Percentiles rank a stretch among this genome's conserved stretches.
Conservation (phyloP, 805 yeast genomes). For the Yamadazyma phyllophila region DNA sequence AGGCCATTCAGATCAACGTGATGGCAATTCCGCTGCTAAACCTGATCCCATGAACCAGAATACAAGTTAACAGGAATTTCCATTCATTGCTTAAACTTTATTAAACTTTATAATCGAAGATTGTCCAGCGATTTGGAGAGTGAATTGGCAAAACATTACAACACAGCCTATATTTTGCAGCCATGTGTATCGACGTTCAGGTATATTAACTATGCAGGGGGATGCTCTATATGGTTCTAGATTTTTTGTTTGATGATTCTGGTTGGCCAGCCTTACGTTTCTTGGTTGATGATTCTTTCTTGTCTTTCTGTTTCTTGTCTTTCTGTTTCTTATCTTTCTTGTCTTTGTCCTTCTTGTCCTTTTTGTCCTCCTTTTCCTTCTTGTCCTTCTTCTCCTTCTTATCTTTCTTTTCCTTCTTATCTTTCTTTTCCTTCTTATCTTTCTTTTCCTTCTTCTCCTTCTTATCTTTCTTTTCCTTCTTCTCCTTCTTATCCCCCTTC, state of each 20-base stretch:
- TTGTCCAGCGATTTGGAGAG: too few species aligned
- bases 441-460: conserved; percentile 19
- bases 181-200: background rate
- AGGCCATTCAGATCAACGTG: too few species aligned
- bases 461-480: conserved; percentile 20
- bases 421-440: conserved; percentile 10
- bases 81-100: too few species aligned
- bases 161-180: background rate
- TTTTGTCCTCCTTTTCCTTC: conserved; percentile 10
- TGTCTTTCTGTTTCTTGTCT: conserved; percentile 20
- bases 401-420: conserved; percentile 19
- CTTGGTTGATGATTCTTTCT: conserved; percentile 6
- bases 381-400: conserved; percentile 18
- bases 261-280: background rate
- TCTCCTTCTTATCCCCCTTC: conserved; percentile 20
- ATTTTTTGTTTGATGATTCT: background rate
- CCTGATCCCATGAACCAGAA: too few species aligned
- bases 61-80: too few species aligned
- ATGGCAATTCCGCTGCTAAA: too few species aligned
- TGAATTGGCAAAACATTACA: background rate
- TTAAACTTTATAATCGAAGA: too few species aligned
- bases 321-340: conserved; percentile 20
- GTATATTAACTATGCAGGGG: too few species aligned
- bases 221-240: background rate
- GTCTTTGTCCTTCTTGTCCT: conserved; percentile 21